Evolutionary conservation across 768 basidiomycete species (phyloP), one percentile per base, ranked within the genome.

Genomic region (Lentinula guzmanii): DNA sequence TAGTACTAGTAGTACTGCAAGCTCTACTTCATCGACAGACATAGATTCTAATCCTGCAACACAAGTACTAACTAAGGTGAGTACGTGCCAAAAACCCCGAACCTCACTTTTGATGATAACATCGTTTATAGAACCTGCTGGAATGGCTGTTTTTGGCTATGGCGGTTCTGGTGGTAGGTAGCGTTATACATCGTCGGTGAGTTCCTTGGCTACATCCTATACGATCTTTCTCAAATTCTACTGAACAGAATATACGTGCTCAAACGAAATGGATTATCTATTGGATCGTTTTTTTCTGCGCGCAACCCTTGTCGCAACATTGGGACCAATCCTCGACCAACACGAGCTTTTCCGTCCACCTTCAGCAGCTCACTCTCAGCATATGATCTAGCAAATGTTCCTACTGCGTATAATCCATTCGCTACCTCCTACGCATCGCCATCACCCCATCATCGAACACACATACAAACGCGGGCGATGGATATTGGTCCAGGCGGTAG

Each of bases 371-470:
- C 58, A 28, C 37, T 59, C 16, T 34, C 58, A 3, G 41, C 31
- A 13, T 48, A 59, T 28, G 58, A 59, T 34, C 46, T 59, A 13
- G 33, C 58, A 18, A 46, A 59, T 33, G 58, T 59, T 18, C 58
- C 58, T 5, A 33, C 45, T n/a, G 58, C 58, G 6, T 59, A 59
- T 15, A 59, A 34, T 41, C 56, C 56, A 3, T 46, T 34, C n/a
- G 42, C 42, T 41, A 39, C 39, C 31, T 13, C 18, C 4, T 39
- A 16, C n/a, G 3, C 39, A 16, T 41, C n/a, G 8, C 13, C 41
- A 11, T 3, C 15, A 33, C 21, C 31, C 0, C 15, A 13, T 33
- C 45, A 34, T 43, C 56, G 41, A 33, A 16, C 43, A 6, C 57
- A 21, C 3, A 48, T 28, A 3, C 41, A 15, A 7, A 59, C 46